phyloP scores from a whole-genome alignment of 805 yeast species.

The Torulaspora maleeae region DNA sequence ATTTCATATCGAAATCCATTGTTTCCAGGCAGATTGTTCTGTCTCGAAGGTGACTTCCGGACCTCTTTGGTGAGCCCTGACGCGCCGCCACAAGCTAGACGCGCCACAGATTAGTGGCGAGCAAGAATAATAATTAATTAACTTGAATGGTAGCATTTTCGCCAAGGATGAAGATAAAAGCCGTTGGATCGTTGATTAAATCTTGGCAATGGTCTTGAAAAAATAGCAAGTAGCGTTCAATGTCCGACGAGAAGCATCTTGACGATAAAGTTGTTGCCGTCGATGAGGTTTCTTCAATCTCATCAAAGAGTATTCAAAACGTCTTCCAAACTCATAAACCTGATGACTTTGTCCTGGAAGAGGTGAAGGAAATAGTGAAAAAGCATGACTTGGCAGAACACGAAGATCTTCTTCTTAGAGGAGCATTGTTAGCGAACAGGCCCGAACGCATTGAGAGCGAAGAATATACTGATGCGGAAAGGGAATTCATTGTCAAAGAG shows the following conservation, averaged over 20 bases:
- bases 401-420: constrained; percentile 42
- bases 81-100: neutral
- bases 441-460: constrained; percentile 42
- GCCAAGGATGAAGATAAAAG: neutral
- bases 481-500: constrained; percentile 39
- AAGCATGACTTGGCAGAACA: constrained; percentile 18
- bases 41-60: neutral
- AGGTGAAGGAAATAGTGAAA: constrained; percentile 13
- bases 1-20: too few species aligned
- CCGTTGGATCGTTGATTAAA: neutral
- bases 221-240: neutral
- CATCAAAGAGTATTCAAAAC: constrained; percentile 3
- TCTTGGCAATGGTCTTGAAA: too few species aligned
- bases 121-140: too few species aligned
- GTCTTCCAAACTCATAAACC: constrained; percentile 18
- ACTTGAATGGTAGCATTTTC: too few species aligned
- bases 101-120: constrained; percentile 3
- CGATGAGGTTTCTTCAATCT: constrained; percentile 5
- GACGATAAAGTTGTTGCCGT: constrained; percentile 3
- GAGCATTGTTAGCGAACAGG: constrained; percentile 54
- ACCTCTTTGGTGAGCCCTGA: neutral
- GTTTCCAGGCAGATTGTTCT: neutral
- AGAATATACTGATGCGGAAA: constrained; percentile 34
- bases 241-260: constrained; percentile 4
- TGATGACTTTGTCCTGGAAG: constrained; percentile 14